Evolutionary conservation across 2,329 filamentous ascomycete genomes (phyloP), one percentile per base, ranked within the genome.

Genomic region (Ophidiomyces ophidiicola): DNA sequence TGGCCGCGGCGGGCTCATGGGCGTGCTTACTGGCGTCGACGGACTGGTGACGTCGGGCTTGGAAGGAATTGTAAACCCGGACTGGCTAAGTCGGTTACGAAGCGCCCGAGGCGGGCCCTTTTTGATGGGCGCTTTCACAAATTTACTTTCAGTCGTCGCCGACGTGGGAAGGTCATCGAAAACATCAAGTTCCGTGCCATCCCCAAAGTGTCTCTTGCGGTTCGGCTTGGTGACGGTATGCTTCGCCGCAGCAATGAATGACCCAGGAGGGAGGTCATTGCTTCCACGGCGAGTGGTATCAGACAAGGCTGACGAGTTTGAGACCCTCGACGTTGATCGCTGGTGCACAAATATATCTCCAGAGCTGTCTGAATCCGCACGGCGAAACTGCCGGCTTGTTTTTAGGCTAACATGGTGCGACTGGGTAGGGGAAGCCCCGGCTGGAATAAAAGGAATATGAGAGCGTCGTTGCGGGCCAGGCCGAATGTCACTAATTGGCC

Each of bases 121-220:
- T 32, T 73, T 76, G 26, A 80, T 67, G 2, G 90, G 87, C 50
- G 82, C 77, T 58, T 87, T 92, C 45, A 86, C 69, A 53, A 76
- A 98, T 51, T 76, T 82, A 46, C 78, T 85, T 61, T 98, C 90
- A 10, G 76, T 72, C 44, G 80, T 76, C 8, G 72, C 76, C 11
- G 87, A 94, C 0, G 87, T 96, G 1, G 88, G 88, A 41, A 98
- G 66, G 60, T 98, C 90, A 56, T 98, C 90, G 56, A 98, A 96
- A 2, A 74, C 78, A 50, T 96, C 88, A 23, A 98, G 70, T 60
- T 98, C 90, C 44, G 80, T 82, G 11, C 90, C 90, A 58, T 94
- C 85, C 8, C 90, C 90, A 62, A 92, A 98, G 51, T 83, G 76
- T 32, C 78, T 72, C 44, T 70, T 68, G 28, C 76, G 70, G 24